Evolutionary conservation across 1,139 yeast genomes (phyloP).

Genomic region (Lodderomyces orthopsilosis): DNA sequence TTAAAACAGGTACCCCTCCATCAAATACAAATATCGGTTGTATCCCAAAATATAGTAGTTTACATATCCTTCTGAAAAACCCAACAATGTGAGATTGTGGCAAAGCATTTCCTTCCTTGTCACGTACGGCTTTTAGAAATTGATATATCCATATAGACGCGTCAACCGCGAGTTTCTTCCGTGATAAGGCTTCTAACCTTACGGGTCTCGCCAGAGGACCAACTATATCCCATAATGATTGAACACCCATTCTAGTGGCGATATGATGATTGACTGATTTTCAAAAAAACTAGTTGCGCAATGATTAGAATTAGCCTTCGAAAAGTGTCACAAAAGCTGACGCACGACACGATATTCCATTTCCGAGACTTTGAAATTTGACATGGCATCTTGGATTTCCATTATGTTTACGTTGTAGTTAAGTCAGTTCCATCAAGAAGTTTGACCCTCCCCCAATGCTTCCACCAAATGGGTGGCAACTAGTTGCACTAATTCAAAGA

Average conservation of each 20-base stretch:
- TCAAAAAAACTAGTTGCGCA: neutral
- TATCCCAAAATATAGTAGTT: slow-evolving; percentile 83
- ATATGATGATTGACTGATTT: neutral
- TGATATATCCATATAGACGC: slow-evolving; percentile 99
- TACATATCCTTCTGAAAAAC: slow-evolving; percentile 90
- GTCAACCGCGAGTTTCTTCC: slow-evolving; percentile 86
- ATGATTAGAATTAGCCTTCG: neutral
- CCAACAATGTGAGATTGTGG: slow-evolving; percentile 88
- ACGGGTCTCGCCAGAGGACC: slow-evolving; percentile 93
- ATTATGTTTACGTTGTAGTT: too few species aligned
- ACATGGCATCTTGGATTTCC: too few species aligned
- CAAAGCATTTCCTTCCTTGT: slow-evolving; percentile 74
- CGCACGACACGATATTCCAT: too few species aligned
- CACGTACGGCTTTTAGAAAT: slow-evolving; percentile 91
- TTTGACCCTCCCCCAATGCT: too few species aligned
- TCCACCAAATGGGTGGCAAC: too few species aligned
- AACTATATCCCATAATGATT: slow-evolving; percentile 88
- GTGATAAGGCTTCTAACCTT: slow-evolving; percentile 73
- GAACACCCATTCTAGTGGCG: slow-evolving; percentile 80
- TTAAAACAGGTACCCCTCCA: slow-evolving; percentile 91
- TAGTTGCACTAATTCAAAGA: too few species aligned
- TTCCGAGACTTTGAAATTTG: too few species aligned
- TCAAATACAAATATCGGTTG: slow-evolving; percentile 94
- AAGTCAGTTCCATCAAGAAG: too few species aligned
- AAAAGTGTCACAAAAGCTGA: neutral